Percentiles rank a stretch among this genome's conserved stretches.
phyloP scores from a whole-genome alignment of 73 alveolate species.

The Blepharisma japonicum region DNA sequence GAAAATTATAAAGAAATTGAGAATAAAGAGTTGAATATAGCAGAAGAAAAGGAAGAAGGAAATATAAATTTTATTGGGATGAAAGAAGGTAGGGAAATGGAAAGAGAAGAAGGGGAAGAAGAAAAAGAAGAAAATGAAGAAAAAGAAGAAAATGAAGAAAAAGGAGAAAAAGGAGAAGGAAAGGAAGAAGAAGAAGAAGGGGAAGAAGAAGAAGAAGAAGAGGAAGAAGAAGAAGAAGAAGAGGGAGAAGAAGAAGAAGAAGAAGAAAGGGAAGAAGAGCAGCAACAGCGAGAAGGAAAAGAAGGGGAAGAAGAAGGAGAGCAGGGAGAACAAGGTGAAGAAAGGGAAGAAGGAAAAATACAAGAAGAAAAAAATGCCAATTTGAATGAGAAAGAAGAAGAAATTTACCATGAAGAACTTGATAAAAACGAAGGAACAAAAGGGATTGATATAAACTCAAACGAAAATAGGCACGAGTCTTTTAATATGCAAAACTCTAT shows the following conservation, averaged over 20 bases:
- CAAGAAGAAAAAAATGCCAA: neutral
- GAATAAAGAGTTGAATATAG: no score
- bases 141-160: slow-evolving; percentile 1
- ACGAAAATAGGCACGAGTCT: no score
- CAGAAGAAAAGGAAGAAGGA: no score
- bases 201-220: neutral
- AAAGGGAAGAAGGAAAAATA: slow-evolving; percentile 31
- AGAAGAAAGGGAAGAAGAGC: neutral
- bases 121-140: neutral
- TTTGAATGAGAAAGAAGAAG: slow-evolving; percentile 16
- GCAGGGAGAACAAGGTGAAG: neutral
- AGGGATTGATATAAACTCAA: slow-evolving; percentile 38
- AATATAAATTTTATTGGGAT: neutral
- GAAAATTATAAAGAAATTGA: no score
- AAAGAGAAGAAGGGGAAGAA: slow-evolving; percentile 29
- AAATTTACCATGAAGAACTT: slow-evolving; percentile 41
- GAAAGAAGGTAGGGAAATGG: neutral
- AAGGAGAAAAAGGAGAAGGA: neutral
- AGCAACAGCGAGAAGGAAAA: neutral
- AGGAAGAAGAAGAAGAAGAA: neutral
- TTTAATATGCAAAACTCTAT: no score
- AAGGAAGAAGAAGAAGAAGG: neutral
- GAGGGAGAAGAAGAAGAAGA: neutral
- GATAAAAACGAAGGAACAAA: slow-evolving; percentile 50
- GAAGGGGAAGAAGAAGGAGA: slow-evolving; percentile 1